A percentile compares a stretch with the other conserved stretches of the same genome.
Conservation (phyloP, 352 stramenopile species). For the Phytophthora lateralis region DNA sequence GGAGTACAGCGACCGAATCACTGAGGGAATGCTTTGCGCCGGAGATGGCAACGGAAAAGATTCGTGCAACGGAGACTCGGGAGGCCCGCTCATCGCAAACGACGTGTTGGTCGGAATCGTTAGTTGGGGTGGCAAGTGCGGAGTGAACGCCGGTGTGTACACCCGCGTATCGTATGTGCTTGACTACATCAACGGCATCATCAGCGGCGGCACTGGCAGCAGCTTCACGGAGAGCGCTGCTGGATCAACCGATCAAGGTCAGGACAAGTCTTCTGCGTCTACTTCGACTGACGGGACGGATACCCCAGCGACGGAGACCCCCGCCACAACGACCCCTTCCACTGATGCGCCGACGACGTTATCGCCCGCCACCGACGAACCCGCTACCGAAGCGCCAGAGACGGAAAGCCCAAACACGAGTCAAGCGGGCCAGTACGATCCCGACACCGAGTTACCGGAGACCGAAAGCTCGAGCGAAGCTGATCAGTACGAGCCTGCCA, state of each 20-base stretch:
- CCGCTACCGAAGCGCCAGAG: background rate
- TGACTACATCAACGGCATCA: constrained; percentile 63
- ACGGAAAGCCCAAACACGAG: constrained; percentile 10
- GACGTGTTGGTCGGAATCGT: constrained; percentile 66
- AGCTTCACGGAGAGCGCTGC: constrained; percentile 20
- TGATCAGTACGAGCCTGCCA: constrained; percentile 5
- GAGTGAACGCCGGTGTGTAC: constrained; percentile 61
- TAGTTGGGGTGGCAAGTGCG: constrained; percentile 68
- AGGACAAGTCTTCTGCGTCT: constrained; percentile 3
- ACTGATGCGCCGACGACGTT: constrained; percentile 10
- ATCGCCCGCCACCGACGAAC: constrained; percentile 9
- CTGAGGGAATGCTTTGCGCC: constrained; percentile 64
- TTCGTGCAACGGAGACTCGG: constrained; percentile 75
- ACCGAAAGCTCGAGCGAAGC: constrained; percentile 12
- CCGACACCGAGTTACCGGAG: constrained; percentile 4
- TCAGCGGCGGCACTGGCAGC: constrained; percentile 31
- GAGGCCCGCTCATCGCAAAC: constrained; percentile 58
- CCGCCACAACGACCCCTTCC: constrained; percentile 13
- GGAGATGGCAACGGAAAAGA: constrained; percentile 54
- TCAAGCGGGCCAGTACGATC: background rate
- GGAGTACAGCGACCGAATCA: constrained; percentile 60
- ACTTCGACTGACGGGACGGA: constrained; percentile 17
- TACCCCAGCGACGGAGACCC: constrained; percentile 7
- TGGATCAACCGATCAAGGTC: constrained; percentile 9
- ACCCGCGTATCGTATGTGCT: constrained; percentile 52